Base-by-base conservation (phyloP, 2,329 filamentous ascomycete genomes). In the Sodiomyces alkalinus region DNA sequence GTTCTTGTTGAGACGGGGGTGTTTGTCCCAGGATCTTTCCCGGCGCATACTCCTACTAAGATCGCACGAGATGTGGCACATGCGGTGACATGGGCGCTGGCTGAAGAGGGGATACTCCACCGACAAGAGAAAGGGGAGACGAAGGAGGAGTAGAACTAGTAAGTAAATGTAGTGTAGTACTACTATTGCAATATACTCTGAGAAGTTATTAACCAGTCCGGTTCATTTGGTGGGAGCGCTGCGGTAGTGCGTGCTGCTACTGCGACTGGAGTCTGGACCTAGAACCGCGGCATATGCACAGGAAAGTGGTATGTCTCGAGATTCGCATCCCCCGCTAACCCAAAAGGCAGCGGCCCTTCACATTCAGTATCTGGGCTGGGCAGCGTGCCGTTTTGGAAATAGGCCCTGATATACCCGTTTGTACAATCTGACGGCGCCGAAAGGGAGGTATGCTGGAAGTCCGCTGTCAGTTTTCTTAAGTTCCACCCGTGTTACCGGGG, bases 1-100 rank as follows among this genome's bases (percentile, higher is more conserved):
- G 60, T 81, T 4, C 53, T 83, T 19, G 71, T 82, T 17, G 62
- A 69, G 41, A 82, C 70, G 3, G 79, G 79, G 0, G 73, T 83
- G 0, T 74, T 75, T 41, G 25, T 35, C n/a, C 33, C 42, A 0
- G 52, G 49, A 3, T 40, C 41, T 5, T 32, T 30, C 11, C 74
- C 75, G 3, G 53, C 51, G 2, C 60, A 64, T 42, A 44, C 50
- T 33, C 76, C 78, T 1, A 60, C 55, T n/a, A 55, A 58, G 10
- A 65, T 72, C 26, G 61, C 68, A 7, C 56, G 64, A 12, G 60
- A 77, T 47, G 76, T 83, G 5, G 58, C 58, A 40, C 67, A 19
- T 14, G 28, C 28, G 2, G 28, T 30, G 15, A 22, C 15, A 11
- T 21, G 21, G 27, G 21, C 21, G 4, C 21, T 29, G 10, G 3